Base-by-base conservation (phyloP, 176 grass and related monocot species). In the Puya raimondii region DNA sequence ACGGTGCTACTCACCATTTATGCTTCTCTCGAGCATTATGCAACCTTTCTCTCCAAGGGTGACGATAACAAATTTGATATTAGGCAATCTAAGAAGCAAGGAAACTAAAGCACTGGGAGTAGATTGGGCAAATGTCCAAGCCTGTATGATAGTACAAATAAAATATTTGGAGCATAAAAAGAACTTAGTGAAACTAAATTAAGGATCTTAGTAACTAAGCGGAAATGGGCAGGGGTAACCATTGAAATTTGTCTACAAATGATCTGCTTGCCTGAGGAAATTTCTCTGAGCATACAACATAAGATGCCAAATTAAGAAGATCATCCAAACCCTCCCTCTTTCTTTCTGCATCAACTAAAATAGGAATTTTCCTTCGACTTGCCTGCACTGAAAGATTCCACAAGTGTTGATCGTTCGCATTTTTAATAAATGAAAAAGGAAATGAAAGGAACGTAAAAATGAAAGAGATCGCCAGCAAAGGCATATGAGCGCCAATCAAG, bases 201-300 rank as follows among this genome's bases (percentile, higher is more conserved):
- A 42, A 42, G 7, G 33, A 42, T 42, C 33, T 1, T 42, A 61
- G 27, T 48, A n/a, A 49, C 7, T 61, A 9, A 63, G 54, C 23
- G 16, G 18, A 4, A 73, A 63, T 25, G 16, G 33, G 21, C 20
- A 47, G 48, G 15, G 4, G 20, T 17, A 18, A 6, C 15, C 56
- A 18, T 59, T 61, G 56, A 61, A 22, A 61, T 61, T 75, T 64
- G 11, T 51, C 13, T 52, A 10, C 27, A 42, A 53, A 27, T 71
- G 33, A 74, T 78, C 53, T 74, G 48, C 20, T 73, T 82, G 80
- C 92, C 76, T 63, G 65, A 71, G 92, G 92, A 69, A 96, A 91
- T 59, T 89, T 96, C 74, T 90, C 81, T 63, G 92, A 91, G 73
- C 88, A 96, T 70, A 96, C 88, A 84, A 96, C 67, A 63, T 91